Conservation (phyloP, 1,284 basidiomycete species). For the Microbotryum scabiosae region DNA sequence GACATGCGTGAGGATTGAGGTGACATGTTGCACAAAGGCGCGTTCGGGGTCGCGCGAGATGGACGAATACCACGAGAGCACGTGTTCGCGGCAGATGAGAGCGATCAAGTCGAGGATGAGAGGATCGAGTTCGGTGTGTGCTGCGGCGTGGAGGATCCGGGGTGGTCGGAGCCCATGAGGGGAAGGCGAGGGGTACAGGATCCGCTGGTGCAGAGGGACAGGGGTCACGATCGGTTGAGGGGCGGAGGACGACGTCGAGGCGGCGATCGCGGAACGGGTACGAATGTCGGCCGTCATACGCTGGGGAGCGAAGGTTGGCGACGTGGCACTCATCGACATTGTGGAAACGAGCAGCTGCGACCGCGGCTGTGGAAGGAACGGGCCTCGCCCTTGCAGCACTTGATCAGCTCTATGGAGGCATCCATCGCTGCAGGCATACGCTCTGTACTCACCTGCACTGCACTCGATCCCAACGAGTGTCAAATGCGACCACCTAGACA, state of each 20-base stretch:
- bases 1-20: constrained; percentile 52
- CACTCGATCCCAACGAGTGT: too few relatives aligned
- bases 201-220: constrained; percentile 15
- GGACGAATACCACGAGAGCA: constrained; percentile 68
- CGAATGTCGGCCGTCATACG: too few relatives aligned
- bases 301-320: too few relatives aligned
- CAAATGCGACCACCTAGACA: too few relatives aligned
- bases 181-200: constrained; percentile 15
- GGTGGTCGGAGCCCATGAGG: constrained; percentile 1
- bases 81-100: constrained; percentile 61
- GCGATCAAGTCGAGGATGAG: constrained; percentile 54
- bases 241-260: background rate
- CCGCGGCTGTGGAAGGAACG: too few relatives aligned
- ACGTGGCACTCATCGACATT: too few relatives aligned
- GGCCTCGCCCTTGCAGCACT: too few relatives aligned
- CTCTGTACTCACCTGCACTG: too few relatives aligned
- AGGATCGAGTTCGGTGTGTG: constrained; percentile 21
- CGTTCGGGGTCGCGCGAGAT: constrained; percentile 60
- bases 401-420: too few relatives aligned
- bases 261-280: too few relatives aligned
- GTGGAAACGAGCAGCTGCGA: too few relatives aligned
- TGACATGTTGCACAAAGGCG: constrained; percentile 64
- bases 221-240: background rate
- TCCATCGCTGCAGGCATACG: too few relatives aligned
- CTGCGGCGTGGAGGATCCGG: constrained; percentile 23